phyloP scores from a whole-genome alignment of 1,284 basidiomycete species.

The Xerocomus tenax region DNA sequence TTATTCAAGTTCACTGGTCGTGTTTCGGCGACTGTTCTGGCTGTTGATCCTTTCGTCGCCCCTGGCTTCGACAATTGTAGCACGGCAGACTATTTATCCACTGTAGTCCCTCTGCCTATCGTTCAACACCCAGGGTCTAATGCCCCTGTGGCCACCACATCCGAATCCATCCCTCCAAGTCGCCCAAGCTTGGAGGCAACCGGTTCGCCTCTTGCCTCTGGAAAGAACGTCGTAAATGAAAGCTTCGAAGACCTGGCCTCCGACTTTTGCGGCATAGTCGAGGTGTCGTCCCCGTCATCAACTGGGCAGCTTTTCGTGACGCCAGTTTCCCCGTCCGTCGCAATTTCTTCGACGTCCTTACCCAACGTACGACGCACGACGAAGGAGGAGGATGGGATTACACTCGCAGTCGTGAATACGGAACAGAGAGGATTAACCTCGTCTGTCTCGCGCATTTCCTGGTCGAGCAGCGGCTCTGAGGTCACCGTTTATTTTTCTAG shows the following conservation, averaged over 20 bases:
- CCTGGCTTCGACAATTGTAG: not conserved
- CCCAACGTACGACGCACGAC: conserved; percentile 2
- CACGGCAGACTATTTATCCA: not conserved
- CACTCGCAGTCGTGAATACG: not conserved
- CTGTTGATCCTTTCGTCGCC: not conserved
- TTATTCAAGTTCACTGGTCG: conserved; percentile 13
- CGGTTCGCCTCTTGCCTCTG: not conserved
- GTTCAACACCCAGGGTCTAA: not conserved
- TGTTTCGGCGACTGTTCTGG: not conserved
- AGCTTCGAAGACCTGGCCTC: not conserved
- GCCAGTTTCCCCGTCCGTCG: not conserved
- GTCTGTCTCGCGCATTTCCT: not conserved
- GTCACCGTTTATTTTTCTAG: conserved; percentile 11
- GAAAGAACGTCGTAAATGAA: not conserved
- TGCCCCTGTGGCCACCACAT: not conserved
- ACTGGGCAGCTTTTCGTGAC: not conserved
- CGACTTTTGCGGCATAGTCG: not conserved
- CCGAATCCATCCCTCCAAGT: not conserved
- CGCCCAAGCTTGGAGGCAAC: not conserved
- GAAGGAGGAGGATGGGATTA: conserved; percentile 5
- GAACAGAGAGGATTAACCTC: not conserved
- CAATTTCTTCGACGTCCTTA: not conserved
- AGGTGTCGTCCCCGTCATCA: not conserved
- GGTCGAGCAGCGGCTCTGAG: not conserved
- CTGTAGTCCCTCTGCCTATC: not conserved